Base-by-base conservation (phyloP, 768 basidiomycete genomes). In the Tremella yokohamensis region DNA sequence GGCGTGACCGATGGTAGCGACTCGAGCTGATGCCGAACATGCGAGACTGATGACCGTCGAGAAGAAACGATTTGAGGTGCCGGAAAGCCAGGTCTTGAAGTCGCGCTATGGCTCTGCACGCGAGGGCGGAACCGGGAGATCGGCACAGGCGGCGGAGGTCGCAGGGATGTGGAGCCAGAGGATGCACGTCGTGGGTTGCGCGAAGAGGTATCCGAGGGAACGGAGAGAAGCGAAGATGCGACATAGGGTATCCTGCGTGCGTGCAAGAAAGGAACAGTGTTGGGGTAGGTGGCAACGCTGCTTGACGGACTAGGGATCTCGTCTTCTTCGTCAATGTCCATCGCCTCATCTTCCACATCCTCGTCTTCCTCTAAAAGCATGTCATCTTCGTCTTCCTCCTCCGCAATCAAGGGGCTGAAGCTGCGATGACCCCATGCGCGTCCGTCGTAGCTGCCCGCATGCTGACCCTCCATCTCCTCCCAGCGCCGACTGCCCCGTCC, bases 201-300 rank as follows among this genome's bases (percentile, higher is more conserved):
- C 16, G 49, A 49, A n/a, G 52, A 6, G 4, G 18, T 22, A 16
- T 45, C 42, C 9, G 49, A 24, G 9, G 64, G 56, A 42, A 51
- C 50, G 3, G 54, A 29, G 26, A 66, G 56, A 4, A 34, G 4
- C 29, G 29, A 34, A 34, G 29, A 34, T 6, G 7, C 22, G n/a
- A 45, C n/a, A 49, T 61, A 56, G 12, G 66, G 69, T 20, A 73
- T 66, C 29, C 69, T 52, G 8, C 62, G 69, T 7, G 66, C 62
- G 56, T 73, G 68, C 12, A 59, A 45, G 63, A 70, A 70, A 8
- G 71, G 63, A 15, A 74, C 68, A 12, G 68, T 72, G 34, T 74
- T 74, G 34, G 72, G 72, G 50, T 74, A 74, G 2, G 72, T 74
- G 1, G 72, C 72, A 15, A 72, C 56, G 9, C 64, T 57, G 8